phyloP scores from a whole-genome alignment of 2,329 filamentous ascomycete species.

The Epichloe typhina region DNA sequence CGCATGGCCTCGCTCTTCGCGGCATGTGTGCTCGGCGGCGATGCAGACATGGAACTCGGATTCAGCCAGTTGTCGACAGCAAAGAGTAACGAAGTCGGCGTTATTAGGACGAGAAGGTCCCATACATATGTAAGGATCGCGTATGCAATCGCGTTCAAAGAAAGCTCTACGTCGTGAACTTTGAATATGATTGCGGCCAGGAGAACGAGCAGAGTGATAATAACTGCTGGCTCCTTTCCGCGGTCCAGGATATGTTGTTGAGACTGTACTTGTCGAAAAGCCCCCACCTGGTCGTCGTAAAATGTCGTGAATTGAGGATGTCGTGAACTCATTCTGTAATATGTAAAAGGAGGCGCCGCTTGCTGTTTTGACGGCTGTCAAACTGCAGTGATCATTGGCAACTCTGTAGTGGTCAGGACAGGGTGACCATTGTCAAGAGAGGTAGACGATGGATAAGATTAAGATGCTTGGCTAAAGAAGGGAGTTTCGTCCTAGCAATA shows the following conservation, averaged over 20 bases:
- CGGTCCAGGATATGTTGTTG: slow-evolving; percentile 17
- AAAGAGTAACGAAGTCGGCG: slow-evolving; percentile 44
- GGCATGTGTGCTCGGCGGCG: slow-evolving; percentile 30
- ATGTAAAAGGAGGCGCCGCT: slow-evolving; percentile 5
- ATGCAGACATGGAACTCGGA: slow-evolving; percentile 27
- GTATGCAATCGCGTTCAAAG: slow-evolving; percentile 15
- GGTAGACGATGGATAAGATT: not conserved
- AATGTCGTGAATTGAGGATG: slow-evolving; percentile 19
- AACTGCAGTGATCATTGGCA: slow-evolving; percentile 4
- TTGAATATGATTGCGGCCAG: slow-evolving; percentile 21
- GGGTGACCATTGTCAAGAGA: slow-evolving; percentile 10
- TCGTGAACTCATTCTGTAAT: slow-evolving; percentile 22
- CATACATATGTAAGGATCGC: slow-evolving; percentile 36
- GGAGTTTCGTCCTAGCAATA: not conserved
- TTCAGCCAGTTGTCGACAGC: slow-evolving; percentile 42
- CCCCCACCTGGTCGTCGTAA: slow-evolving; percentile 23
- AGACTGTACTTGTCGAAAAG: slow-evolving; percentile 18
- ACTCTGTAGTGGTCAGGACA: slow-evolving; percentile 4
- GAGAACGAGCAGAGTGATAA: slow-evolving; percentile 22
- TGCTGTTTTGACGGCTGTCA: slow-evolving; percentile 8
- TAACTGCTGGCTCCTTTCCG: slow-evolving; percentile 21
- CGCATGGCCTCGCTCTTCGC: slow-evolving; percentile 54
- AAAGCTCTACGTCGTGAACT: slow-evolving; percentile 19
- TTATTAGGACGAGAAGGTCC: slow-evolving; percentile 44
- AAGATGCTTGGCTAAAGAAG: not conserved